Evolutionary conservation across 2,329 filamentous ascomycete genomes (phyloP).

Genomic region (Fusarium longipes): DNA sequence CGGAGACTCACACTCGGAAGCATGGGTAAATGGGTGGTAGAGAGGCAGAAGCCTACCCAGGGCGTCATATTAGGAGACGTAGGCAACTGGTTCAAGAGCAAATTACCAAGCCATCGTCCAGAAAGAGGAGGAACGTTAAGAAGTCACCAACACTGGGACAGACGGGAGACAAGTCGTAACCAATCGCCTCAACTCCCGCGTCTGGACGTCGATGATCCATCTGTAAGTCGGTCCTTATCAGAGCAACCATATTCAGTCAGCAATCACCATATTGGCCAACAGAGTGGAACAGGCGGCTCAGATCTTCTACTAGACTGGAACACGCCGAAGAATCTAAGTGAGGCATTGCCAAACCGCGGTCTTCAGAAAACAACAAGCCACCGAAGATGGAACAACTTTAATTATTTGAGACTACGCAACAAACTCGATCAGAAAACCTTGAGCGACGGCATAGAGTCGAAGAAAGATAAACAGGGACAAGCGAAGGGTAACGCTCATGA

Average conservation of each 20-base stretch:
- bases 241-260: slow-evolving; percentile 19
- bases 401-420: slow-evolving; percentile 9
- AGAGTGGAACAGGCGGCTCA: slow-evolving; percentile 43
- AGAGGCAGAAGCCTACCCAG: slow-evolving; percentile 30
- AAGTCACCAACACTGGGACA: slow-evolving; percentile 47
- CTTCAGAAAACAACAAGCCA: not conserved
- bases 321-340: slow-evolving; percentile 47
- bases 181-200: not conserved
- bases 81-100: slow-evolving; percentile 57
- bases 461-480: not conserved
- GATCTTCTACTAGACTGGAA: slow-evolving; percentile 53
- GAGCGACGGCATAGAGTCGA: not conserved
- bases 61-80: slow-evolving; percentile 42
- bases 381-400: slow-evolving; percentile 36
- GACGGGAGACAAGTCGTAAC: slow-evolving; percentile 19
- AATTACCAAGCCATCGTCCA: slow-evolving; percentile 61
- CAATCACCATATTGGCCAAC: slow-evolving; percentile 28
- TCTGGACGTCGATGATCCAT: not conserved
- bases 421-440: not conserved
- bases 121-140: slow-evolving; percentile 64
- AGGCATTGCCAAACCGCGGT: not conserved
- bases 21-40: slow-evolving; percentile 56
- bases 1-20: slow-evolving; percentile 14
- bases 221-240: not conserved
- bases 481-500: not conserved